Evolutionary conservation across 139 green algal genomes (phyloP).

Genomic region (Chlorella sp.): DNA sequence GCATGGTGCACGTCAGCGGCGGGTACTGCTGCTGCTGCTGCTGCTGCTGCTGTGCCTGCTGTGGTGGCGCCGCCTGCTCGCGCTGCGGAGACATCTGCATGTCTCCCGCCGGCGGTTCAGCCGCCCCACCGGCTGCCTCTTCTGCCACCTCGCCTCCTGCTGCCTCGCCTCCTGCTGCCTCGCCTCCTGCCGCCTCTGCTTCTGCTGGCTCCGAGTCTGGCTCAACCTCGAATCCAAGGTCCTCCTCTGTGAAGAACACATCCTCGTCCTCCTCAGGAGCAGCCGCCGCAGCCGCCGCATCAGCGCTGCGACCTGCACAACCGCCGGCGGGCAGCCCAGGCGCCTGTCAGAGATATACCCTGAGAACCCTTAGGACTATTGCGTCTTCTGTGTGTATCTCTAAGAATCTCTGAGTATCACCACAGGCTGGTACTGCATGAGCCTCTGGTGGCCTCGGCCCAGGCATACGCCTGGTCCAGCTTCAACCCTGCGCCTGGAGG

Average conservation of each 20-base stretch:
- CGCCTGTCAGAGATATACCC: not conserved
- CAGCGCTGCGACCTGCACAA: not conserved
- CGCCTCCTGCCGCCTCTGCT: no score
- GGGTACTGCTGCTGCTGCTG: not conserved
- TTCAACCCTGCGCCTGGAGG: not conserved
- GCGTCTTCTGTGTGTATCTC: no score
- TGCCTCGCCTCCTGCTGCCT: not conserved
- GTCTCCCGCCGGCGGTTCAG: not conserved
- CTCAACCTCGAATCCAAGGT: slow-evolving; percentile 16
- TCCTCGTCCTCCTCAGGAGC: slow-evolving; percentile 42
- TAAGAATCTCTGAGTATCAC: no score
- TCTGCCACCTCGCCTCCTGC: not conserved
- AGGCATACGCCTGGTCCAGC: no score
- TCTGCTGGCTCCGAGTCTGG: not conserved
- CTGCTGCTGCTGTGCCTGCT: not conserved
- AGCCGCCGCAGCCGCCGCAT: not conserved
- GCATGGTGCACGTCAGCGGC: not conserved
- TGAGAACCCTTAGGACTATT: no score
- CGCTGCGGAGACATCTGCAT: not conserved
- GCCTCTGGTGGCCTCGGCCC: no score
- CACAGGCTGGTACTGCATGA: no score
- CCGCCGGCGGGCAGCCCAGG: not conserved
- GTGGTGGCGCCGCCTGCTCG: not conserved
- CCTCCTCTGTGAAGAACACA: slow-evolving; percentile 53
- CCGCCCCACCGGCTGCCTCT: not conserved